A percentile compares a stretch with the other conserved stretches of the same genome.
Evolutionary conservation across 345 rosid species (phyloP).

Genomic region (Eucalyptus polyanthemos): DNA sequence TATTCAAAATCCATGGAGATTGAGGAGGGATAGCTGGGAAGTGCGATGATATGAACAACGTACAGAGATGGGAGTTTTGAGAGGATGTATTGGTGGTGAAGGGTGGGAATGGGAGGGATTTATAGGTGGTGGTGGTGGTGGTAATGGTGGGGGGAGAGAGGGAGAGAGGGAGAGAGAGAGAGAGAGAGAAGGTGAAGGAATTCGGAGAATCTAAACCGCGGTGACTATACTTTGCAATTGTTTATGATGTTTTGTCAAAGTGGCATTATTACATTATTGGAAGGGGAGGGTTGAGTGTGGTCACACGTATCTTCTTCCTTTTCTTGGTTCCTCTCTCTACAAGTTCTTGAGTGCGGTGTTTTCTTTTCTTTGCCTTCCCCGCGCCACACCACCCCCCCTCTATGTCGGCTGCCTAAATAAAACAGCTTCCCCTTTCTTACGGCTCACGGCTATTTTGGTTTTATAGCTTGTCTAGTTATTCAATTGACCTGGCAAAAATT

Average conservation of each 20-base stretch:
- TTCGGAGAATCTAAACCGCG: not conserved
- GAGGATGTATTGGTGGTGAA: not conserved
- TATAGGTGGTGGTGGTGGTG: not conserved
- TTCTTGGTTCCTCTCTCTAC: not conserved
- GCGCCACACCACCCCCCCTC: too few species aligned
- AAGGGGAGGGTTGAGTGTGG: not conserved
- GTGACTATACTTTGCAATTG: not conserved
- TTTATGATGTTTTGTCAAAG: not conserved
- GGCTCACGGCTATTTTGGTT: not conserved
- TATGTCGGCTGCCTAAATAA: not conserved
- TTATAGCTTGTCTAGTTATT: not conserved
- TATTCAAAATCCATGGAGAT: conserved; percentile 2
- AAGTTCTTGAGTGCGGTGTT: not conserved
- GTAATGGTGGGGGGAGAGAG: not conserved
- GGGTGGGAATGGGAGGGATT: not conserved
- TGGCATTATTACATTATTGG: not conserved
- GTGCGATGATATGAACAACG: not conserved
- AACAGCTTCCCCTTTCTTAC: not conserved
- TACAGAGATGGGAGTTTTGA: not conserved
- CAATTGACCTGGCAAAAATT: not conserved
- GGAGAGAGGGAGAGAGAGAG: not conserved
- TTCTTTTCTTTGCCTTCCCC: not conserved
- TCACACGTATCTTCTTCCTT: not conserved
- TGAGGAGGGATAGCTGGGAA: not conserved
- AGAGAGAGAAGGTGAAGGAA: not conserved